Conservation (phyloP, 345 rosid species). For the Stellera chamaejasme region DNA sequence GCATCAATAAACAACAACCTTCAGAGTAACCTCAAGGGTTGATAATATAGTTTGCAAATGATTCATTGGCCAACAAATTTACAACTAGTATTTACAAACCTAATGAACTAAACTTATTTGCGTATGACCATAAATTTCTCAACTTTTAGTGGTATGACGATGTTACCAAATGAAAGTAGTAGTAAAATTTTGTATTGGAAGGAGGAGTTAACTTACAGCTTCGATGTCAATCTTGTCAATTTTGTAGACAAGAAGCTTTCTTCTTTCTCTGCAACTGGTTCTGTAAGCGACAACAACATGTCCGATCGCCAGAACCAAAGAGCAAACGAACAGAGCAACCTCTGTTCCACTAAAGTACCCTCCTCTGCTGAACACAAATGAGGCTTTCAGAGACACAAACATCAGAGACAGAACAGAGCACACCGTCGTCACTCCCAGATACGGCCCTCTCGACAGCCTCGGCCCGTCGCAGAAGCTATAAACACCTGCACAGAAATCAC, state of each 20-base stretch:
- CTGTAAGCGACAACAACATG: slow-evolving; percentile 70
- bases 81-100: no score
- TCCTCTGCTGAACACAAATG: slow-evolving; percentile 56
- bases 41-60: no score
- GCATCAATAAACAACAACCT: no score
- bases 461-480: slow-evolving; percentile 90
- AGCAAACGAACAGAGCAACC: slow-evolving; percentile 58
- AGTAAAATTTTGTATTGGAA: no score
- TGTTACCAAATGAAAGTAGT: no score
- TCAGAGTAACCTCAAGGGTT: no score
- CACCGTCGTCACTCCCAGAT: slow-evolving; percentile 54
- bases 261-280: slow-evolving; percentile 85
- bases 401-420: slow-evolving; percentile 67
- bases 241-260: slow-evolving; percentile 86
- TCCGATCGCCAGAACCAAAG: slow-evolving; percentile 55
- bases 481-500: slow-evolving; percentile 38
- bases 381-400: slow-evolving; percentile 69
- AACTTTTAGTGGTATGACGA: no score
- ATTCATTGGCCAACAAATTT: no score
- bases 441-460: slow-evolving; percentile 65
- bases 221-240: slow-evolving; percentile 96
- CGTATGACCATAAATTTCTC: no score
- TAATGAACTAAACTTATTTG: no score
- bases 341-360: slow-evolving; percentile 48
- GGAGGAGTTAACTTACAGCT: slow-evolving; percentile 56